Evolutionary conservation across 2,329 filamentous ascomycete genomes (phyloP).

Genomic region (Paraphoma chrysanthemicola): DNA sequence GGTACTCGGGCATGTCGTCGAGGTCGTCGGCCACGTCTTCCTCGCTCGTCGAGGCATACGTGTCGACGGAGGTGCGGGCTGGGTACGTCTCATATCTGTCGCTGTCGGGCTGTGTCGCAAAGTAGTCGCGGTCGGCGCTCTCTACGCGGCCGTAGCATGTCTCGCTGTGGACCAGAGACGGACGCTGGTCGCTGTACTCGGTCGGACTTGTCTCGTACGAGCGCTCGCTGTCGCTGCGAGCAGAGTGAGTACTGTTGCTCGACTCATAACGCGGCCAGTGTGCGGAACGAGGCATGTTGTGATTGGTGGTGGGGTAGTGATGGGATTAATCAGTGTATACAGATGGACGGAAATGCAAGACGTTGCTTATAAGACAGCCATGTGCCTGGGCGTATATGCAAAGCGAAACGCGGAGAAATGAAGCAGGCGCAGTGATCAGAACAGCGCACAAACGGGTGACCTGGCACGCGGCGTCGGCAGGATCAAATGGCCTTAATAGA

Average conservation of each 20-base stretch:
- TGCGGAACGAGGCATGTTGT: conserved; percentile 40
- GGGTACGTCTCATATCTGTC: conserved; percentile 20
- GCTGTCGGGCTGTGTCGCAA: conserved; percentile 16
- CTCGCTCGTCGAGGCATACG: conserved; percentile 78
- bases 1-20: conserved; percentile 58
- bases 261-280: conserved; percentile 43
- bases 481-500: conserved; percentile 28
- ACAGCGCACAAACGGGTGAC: conserved; percentile 36
- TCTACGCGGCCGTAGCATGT: conserved; percentile 42
- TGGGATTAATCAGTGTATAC: conserved; percentile 12
- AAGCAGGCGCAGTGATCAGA: conserved; percentile 29
- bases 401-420: conserved; percentile 8
- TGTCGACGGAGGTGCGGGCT: conserved; percentile 71
- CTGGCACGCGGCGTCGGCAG: conserved; percentile 30
- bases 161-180: conserved; percentile 36
- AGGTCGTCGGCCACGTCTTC: conserved; percentile 60
- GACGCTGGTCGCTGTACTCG: conserved; percentile 41
- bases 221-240: conserved; percentile 39
- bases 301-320: conserved; percentile 16
- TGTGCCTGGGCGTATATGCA: conserved; percentile 28
- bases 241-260: conserved; percentile 40
- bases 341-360: conserved; percentile 8
- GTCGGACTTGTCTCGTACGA: conserved; percentile 45
- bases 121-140: conserved; percentile 33
- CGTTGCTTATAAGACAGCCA: conserved; percentile 20